Conservation (phyloP, 2,329 filamentous ascomycete genomes). For the Fusarium siculi region DNA sequence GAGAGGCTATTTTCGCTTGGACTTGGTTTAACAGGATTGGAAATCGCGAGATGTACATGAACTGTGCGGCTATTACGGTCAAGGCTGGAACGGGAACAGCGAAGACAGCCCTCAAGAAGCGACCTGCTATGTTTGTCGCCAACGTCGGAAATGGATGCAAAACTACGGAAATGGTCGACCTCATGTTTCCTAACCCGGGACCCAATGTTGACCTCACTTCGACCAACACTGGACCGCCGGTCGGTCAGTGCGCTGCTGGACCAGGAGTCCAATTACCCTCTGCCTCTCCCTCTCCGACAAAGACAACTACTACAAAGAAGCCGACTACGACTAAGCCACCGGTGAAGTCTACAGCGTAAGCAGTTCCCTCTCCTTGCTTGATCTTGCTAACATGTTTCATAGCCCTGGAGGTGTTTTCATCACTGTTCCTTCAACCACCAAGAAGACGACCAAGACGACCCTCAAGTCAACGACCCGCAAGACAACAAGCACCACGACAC, state of each 20-base stretch:
- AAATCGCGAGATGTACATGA: conserved; percentile 88
- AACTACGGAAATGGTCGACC: conserved; percentile 61
- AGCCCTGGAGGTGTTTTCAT: conserved; percentile 26
- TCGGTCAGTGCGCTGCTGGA: conserved; percentile 30
- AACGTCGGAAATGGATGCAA: conserved; percentile 63
- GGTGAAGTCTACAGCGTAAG: conserved; percentile 19
- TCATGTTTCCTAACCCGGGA: conserved; percentile 70
- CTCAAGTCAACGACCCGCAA: conserved; percentile 23
- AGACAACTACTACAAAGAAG: conserved; percentile 9
- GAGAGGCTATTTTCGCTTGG: conserved; percentile 78
- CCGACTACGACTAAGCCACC: conserved; percentile 5
- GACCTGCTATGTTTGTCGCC: conserved; percentile 76
- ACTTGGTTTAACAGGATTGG: conserved; percentile 80
- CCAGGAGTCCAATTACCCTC: conserved; percentile 35
- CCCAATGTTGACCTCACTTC: conserved; percentile 51
- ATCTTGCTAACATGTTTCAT: background rate
- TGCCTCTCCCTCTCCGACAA: conserved; percentile 10
- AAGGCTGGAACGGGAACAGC: conserved; percentile 46
- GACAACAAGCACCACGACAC: conserved; percentile 11
- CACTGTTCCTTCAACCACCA: conserved; percentile 16
- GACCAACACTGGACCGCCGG: conserved; percentile 43
- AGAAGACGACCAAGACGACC: conserved; percentile 26
- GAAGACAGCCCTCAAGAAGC: conserved; percentile 57
- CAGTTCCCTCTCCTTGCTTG: background rate
- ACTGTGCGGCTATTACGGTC: conserved; percentile 78